Percentiles rank a stretch among this genome's conserved stretches.
Evolutionary conservation across 495 filamentous ascomycete genomes (phyloP).

Genomic region (Elasticomyces elasticus): DNA sequence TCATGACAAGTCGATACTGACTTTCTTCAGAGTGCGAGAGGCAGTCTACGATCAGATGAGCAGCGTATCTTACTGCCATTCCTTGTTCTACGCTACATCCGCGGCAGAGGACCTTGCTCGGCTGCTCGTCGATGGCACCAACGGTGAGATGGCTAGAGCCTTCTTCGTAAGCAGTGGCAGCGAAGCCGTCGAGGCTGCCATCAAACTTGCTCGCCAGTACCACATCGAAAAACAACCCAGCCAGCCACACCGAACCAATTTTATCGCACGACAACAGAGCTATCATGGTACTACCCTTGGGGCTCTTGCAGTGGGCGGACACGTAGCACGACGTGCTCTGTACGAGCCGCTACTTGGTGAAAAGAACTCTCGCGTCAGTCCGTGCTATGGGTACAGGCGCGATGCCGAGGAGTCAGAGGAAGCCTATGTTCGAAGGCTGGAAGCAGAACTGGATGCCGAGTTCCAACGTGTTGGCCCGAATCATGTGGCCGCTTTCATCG

Average conservation of each 20-base stretch:
- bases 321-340: slow-evolving; percentile 49
- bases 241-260: slow-evolving; percentile 42
- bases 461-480: slow-evolving; percentile 62
- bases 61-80: slow-evolving; percentile 44
- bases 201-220: slow-evolving; percentile 58
- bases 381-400: slow-evolving; percentile 58
- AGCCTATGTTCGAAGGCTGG: slow-evolving; percentile 47
- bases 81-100: slow-evolving; percentile 42
- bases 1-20: not conserved
- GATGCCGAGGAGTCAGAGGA: slow-evolving; percentile 27
- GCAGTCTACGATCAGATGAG: slow-evolving; percentile 43
- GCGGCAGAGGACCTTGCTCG: slow-evolving; percentile 27
- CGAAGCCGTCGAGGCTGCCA: slow-evolving; percentile 61
- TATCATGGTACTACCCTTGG: slow-evolving; percentile 71
- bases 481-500: slow-evolving; percentile 66
- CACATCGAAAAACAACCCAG: slow-evolving; percentile 46
- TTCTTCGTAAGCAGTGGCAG: slow-evolving; percentile 45
- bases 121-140: slow-evolving; percentile 18
- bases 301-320: slow-evolving; percentile 52
- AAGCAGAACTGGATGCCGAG: slow-evolving; percentile 60
- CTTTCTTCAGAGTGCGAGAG: slow-evolving; percentile 29
- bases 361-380: slow-evolving; percentile 51
- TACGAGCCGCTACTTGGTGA: slow-evolving; percentile 56
- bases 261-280: slow-evolving; percentile 58
- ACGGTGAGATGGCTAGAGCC: slow-evolving; percentile 32